phyloP scores from a whole-genome alignment of 495 filamentous ascomycete species.

The Xylaria nigripes region DNA sequence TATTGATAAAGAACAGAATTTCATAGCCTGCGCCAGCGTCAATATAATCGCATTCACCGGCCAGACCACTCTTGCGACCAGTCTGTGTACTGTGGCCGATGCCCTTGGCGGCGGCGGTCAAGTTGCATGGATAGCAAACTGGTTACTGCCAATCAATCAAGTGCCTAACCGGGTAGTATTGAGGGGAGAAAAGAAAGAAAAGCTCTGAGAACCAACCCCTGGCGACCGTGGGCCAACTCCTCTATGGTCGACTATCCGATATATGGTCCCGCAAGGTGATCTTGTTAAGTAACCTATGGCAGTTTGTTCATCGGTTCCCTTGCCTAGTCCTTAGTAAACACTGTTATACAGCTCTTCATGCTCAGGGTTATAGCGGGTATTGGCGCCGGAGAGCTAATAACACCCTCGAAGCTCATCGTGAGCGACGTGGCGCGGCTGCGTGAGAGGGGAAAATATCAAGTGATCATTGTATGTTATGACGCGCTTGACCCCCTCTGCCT shows the following conservation, averaged over 20 bases:
- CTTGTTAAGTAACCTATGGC: slow-evolving; percentile 40
- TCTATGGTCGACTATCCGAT: slow-evolving; percentile 49
- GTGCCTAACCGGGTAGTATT: too few species aligned
- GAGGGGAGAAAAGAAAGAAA: too few species aligned
- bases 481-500: neutral
- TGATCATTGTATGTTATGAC: slow-evolving; percentile 37
- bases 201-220: too few species aligned
- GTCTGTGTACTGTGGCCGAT: slow-evolving; percentile 44
- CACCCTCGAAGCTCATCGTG: slow-evolving; percentile 45
- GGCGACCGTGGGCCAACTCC: slow-evolving; percentile 48
- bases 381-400: slow-evolving; percentile 50
- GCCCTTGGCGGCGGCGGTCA: slow-evolving; percentile 40
- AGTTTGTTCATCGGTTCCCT: slow-evolving; percentile 50
- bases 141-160: too few species aligned
- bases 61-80: slow-evolving; percentile 46
- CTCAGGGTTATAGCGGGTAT: slow-evolving; percentile 49
- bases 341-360: slow-evolving; percentile 44
- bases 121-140: slow-evolving; percentile 47
- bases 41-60: slow-evolving; percentile 48
- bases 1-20: too few species aligned
- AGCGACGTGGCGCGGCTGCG: slow-evolving; percentile 48
- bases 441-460: slow-evolving; percentile 52
- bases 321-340: slow-evolving; percentile 43
- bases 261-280: slow-evolving; percentile 51
- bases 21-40: slow-evolving; percentile 48